Evolutionary conservation across 441 rosid genomes (phyloP).

Genomic region (Macaranga tanarius): DNA sequence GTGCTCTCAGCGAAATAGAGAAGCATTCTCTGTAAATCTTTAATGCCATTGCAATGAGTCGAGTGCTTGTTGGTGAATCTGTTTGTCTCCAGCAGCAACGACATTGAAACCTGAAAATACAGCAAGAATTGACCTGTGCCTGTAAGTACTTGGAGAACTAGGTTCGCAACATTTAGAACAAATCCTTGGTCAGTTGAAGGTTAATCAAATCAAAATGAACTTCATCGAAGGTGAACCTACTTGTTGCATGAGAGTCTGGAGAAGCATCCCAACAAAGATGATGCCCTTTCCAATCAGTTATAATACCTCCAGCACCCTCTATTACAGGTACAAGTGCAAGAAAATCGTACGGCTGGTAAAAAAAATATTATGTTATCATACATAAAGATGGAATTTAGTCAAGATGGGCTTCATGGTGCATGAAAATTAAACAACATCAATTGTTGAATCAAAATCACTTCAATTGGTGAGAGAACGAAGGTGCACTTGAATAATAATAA

Average conservation of each 20-base stretch:
- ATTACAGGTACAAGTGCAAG: slow-evolving; percentile 87
- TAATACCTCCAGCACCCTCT: slow-evolving; percentile 86
- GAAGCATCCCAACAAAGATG: slow-evolving; percentile 79
- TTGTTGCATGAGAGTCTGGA: slow-evolving; percentile 51
- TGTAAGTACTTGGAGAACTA: slow-evolving; percentile 11
- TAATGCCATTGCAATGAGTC: slow-evolving; percentile 61
- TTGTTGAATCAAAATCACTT: neutral
- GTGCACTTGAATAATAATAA: neutral
- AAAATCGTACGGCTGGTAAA: slow-evolving; percentile 85
- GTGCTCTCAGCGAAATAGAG: neutral
- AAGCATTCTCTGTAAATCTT: slow-evolving; percentile 10
- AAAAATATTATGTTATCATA: slow-evolving; percentile 12
- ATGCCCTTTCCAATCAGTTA: slow-evolving; percentile 84
- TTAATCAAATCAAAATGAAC: slow-evolving; percentile 1
- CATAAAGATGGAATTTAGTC: neutral
- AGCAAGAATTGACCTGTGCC: slow-evolving; percentile 6
- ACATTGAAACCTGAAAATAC: slow-evolving; percentile 72
- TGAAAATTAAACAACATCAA: neutral
- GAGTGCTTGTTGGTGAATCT: slow-evolving; percentile 67
- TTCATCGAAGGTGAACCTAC: slow-evolving; percentile 35
- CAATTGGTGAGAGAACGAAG: neutral
- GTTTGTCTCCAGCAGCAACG: slow-evolving; percentile 82
- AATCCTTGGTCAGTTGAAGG: neutral
- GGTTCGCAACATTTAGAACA: neutral
- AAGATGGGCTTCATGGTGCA: neutral